Evolutionary conservation across 495 filamentous ascomycete species (phyloP).

Genomic region (Neurospora africana): DNA sequence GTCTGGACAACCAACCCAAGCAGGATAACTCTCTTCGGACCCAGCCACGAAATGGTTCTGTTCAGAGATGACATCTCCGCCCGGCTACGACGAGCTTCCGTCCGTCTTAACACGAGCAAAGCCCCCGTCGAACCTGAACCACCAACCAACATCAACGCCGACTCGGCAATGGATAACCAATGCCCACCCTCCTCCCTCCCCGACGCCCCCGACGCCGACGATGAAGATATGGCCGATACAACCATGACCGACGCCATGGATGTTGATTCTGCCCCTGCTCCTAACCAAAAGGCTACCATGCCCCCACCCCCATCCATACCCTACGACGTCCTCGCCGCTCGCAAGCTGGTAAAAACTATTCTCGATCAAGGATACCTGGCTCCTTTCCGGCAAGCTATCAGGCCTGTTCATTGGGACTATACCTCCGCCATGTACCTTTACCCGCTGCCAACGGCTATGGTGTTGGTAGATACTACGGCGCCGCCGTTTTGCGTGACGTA

Average conservation of each 20-base stretch:
- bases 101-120: slow-evolving; percentile 41
- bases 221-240: neutral
- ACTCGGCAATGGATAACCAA: slow-evolving; percentile 20
- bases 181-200: slow-evolving; percentile 1
- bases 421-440: slow-evolving; percentile 63
- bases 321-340: slow-evolving; percentile 49
- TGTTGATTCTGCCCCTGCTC: slow-evolving; percentile 14
- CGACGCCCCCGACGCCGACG: slow-evolving; percentile 7
- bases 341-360: slow-evolving; percentile 80
- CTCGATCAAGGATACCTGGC: slow-evolving; percentile 86
- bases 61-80: slow-evolving; percentile 77
- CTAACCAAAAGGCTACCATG: slow-evolving; percentile 2
- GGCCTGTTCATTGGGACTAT: slow-evolving; percentile 87
- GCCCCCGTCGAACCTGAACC: neutral
- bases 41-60: slow-evolving; percentile 72
- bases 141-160: slow-evolving; percentile 11
- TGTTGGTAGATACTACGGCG: slow-evolving; percentile 71
- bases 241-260: slow-evolving; percentile 34
- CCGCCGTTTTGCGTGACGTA: slow-evolving; percentile 78
- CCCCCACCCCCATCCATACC: slow-evolving; percentile 20
- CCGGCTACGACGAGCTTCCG: slow-evolving; percentile 60
- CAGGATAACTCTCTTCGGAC: slow-evolving; percentile 71
- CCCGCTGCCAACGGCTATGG: slow-evolving; percentile 72
- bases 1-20: slow-evolving; percentile 84
- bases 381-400: slow-evolving; percentile 64